These are phyloP conservation scores for Vanderwaltozyma polyspora DNA, from an alignment of 805 yeast species.

Conservation along the genomic window DNA sequence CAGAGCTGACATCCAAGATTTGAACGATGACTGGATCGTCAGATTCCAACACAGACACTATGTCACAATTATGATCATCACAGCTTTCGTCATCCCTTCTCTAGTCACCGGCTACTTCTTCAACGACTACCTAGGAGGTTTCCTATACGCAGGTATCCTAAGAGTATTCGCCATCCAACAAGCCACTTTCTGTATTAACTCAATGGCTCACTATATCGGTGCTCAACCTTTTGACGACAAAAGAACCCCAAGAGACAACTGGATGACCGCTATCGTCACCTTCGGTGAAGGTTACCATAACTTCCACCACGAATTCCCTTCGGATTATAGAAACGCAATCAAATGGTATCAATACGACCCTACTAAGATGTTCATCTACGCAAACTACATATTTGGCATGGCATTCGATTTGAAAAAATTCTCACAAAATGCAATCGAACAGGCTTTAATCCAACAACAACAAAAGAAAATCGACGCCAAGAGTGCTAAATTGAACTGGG, in stretches of 20 bases:
- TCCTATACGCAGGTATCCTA: constrained; percentile 63
- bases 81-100: constrained; percentile 55
- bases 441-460: constrained; percentile 72
- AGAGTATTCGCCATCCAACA: constrained; percentile 66
- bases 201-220: constrained; percentile 81
- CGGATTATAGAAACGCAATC: constrained; percentile 79
- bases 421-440: constrained; percentile 71
- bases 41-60: constrained; percentile 76
- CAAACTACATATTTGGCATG: constrained; percentile 52
- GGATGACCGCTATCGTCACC: constrained; percentile 68
- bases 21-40: constrained; percentile 69
- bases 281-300: constrained; percentile 87
- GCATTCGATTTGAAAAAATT: constrained; percentile 66
- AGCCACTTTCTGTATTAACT: constrained; percentile 78
- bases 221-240: constrained; percentile 77
- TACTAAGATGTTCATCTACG: constrained; percentile 53
- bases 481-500: constrained; percentile 62
- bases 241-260: constrained; percentile 79
- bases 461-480: constrained; percentile 64
- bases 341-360: constrained; percentile 87
- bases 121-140: constrained; percentile 60
- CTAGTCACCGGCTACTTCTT: constrained; percentile 43
- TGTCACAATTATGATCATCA: constrained; percentile 45
- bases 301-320: constrained; percentile 85
- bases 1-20: constrained; percentile 70